Base-by-base conservation (phyloP, 495 filamentous ascomycete genomes). In the Diplogelasinospora grovesii region DNA sequence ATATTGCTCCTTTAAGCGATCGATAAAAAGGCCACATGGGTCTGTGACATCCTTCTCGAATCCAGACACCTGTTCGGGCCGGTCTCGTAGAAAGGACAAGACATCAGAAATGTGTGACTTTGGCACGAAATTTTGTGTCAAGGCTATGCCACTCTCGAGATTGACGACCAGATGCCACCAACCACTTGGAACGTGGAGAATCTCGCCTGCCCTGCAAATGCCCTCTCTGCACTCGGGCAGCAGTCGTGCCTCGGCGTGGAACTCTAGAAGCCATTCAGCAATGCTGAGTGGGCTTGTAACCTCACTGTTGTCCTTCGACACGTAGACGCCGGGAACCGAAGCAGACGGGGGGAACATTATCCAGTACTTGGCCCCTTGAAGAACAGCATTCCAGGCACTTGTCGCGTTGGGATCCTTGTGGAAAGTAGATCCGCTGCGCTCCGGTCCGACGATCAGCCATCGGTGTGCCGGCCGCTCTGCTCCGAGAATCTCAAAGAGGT, bases 121-220 rank as follows among this genome's bases (percentile, higher is more conserved):
- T 0, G 92, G 90, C 6, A 97, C 83, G 56, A 98, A 97, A 58
- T 98, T 98, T 51, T 97, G 90, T 9, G 92, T 98, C 36, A 98
- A 77, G 13, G 92, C 92, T 44, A 96, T 83, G 9, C 85, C 81
- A 3, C 77, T 69, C 38, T 85, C 78, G 15, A 94, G 61, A 49
- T 98, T 98, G 19, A 97, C 82, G 15, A 98, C 92, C 22, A 96
- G 65, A 68, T 98, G 92, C 84, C 89, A 98, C 89, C 92, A 98
- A 6, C 92, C 89, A 41, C 65, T 70, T 2, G 92, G 92, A 22
- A 98, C 92, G 56, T 98, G 87, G 36, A 98, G 60, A 23, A 98
- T 85, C 56, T 98, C 92, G 14, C 92, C 92, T 36, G 82, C 81
- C 38, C 64, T 60, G 57, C 92, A 98, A 23, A 97, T 75, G 0